phyloP scores from a whole-genome alignment of 2,329 filamentous ascomycete species.

The Neurospora sp. region DNA sequence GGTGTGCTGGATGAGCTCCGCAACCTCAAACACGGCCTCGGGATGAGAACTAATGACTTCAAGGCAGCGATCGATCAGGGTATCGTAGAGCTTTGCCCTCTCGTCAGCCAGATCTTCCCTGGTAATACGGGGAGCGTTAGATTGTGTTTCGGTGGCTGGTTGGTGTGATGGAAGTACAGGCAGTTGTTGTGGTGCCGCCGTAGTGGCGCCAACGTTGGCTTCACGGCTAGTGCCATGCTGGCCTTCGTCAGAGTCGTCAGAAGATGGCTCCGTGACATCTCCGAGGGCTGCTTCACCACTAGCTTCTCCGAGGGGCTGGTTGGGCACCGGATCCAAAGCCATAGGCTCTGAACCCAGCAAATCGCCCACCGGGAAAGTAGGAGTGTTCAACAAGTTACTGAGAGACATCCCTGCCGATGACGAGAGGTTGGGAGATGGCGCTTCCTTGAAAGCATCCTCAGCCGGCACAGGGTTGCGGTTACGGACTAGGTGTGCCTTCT shows the following conservation, averaged over 20 bases:
- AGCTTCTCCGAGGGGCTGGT: constrained; percentile 18
- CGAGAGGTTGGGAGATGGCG: constrained; percentile 16
- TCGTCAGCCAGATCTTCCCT: constrained; percentile 73
- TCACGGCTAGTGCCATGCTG: constrained; percentile 15
- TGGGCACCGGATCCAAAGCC: constrained; percentile 22
- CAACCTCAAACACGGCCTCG: constrained; percentile 79
- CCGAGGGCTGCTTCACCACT: constrained; percentile 16
- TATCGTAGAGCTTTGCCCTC: constrained; percentile 60
- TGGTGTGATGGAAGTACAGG: constrained; percentile 18
- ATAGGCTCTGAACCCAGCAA: constrained; percentile 20
- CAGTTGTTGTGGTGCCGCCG: constrained; percentile 10
- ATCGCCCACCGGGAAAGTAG: constrained; percentile 1
- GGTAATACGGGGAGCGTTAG: constrained; percentile 35
- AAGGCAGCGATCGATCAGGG: constrained; percentile 79
- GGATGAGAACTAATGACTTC: constrained; percentile 85
- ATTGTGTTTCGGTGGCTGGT: constrained; percentile 11
- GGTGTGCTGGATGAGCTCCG: constrained; percentile 73
- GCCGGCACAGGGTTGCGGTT: constrained; percentile 55
- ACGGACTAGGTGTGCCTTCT: neutral
- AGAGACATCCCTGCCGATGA: neutral
- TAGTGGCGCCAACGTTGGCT: constrained; percentile 14
- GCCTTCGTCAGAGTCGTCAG: constrained; percentile 19
- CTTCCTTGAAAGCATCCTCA: constrained; percentile 37
- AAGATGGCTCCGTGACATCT: constrained; percentile 16
- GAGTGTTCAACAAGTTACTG: constrained; percentile 1